Base-by-base conservation (phyloP, 805 yeast genomes). In the Lachancea meyersii region DNA sequence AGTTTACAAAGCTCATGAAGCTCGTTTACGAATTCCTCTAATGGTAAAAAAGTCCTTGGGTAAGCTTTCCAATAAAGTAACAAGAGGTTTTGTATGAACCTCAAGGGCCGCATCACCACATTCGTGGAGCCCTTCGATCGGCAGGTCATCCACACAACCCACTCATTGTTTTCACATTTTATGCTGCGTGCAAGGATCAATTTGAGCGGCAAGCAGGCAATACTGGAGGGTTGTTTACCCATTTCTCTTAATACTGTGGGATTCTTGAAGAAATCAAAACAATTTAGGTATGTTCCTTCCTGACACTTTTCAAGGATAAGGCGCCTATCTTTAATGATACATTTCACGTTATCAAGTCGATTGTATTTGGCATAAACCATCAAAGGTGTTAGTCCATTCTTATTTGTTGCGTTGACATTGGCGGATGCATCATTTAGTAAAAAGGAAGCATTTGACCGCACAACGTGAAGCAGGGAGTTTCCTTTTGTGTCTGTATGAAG, bases 401-500 rank as follows among this genome's bases (percentile, higher is more conserved):
- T 52, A 56, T 86, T 89, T 16, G 73, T 59, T 44, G 72, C 74
- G 58, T 91, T 86, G 10, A 86, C 58, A 50, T 79, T 72, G 11
- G 73, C 48, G 7, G 52, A 53, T 5, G 71, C 60, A 5, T 59
- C 52, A 5, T 54, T 47, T 30, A 80, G 52, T 9, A 78, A 48
- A 1, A 64, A 47, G 23, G 62, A 55, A 22, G 85, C 60, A 13
- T 74, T 72, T 11, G 72, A 71, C 38, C 75, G 73, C 23, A 86
- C 65, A 2, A 84, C 73, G 61, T 91, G 97, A 24, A 91, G 64
- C 3, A 91, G 55, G 0, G 93, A 79, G 56, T 88, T 87, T 0
- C 91, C 91, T 43, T 76, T 73, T 18, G 58, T 61, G 55, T 91
- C 97, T 6, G 77, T 65, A 56, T 91, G 97, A 22, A 77, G 80